phyloP scores from a whole-genome alignment of 768 basidiomycete genomes.

The Termitomyces sp. region DNA sequence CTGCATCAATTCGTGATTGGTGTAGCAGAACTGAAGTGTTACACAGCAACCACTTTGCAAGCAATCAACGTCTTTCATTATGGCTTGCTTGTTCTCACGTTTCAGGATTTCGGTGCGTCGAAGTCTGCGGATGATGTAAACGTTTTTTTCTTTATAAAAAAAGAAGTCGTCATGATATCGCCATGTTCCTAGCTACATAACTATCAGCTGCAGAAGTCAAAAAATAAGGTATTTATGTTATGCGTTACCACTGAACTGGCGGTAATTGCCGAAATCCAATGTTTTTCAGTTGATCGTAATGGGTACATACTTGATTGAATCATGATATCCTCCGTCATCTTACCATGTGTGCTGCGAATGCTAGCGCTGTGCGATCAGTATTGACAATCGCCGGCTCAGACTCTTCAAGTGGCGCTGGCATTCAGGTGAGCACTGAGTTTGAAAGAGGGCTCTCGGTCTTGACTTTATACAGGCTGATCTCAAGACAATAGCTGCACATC shows the following conservation, averaged over 20 bases:
- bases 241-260: too few relatives aligned
- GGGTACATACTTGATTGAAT: background rate
- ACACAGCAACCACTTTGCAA: background rate
- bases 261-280: background rate
- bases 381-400: conserved; percentile 81
- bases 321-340: background rate
- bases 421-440: conserved; percentile 52
- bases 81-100: background rate
- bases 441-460: background rate
- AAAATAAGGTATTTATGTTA: too few relatives aligned
- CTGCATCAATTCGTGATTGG: background rate
- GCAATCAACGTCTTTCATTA: background rate
- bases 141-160: too few relatives aligned
- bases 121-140: background rate
- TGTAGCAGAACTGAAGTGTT: background rate
- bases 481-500: conserved; percentile 74
- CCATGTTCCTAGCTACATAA: background rate
- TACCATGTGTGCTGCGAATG: background rate
- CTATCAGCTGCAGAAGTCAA: background rate
- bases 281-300: background rate
- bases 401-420: conserved; percentile 82
- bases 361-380: conserved; percentile 22
- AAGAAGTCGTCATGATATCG: background rate
- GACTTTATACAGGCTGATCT: conserved; percentile 62
- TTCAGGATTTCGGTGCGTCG: background rate